These are phyloP conservation scores for Pseudoperonospora humuli DNA, from an alignment of 352 stramenopile species.

Conservation along the genomic window DNA sequence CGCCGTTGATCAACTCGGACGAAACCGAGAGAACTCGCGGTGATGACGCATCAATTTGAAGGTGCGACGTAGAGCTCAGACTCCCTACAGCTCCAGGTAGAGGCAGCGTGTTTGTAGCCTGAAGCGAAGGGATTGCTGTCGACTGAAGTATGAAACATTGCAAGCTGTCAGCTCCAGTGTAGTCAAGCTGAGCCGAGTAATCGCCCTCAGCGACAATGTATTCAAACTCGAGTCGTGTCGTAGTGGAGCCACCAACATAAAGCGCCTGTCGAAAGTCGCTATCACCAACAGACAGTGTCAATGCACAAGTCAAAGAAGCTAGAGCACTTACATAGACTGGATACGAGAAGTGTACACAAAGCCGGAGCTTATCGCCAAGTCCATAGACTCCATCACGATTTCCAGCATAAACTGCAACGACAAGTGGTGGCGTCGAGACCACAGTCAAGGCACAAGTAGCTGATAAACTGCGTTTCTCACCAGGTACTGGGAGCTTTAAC, in stretches of 20 bases:
- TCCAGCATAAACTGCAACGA: slow-evolving; percentile 22
- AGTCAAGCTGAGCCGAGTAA: slow-evolving; percentile 40
- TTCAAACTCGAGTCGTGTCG: slow-evolving; percentile 39
- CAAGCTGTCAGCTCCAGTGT: slow-evolving; percentile 32
- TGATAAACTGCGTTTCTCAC: slow-evolving; percentile 31
- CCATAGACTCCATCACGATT: slow-evolving; percentile 44
- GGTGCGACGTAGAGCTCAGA: slow-evolving; percentile 24
- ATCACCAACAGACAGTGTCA: slow-evolving; percentile 41
- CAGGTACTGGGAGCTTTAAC: slow-evolving; percentile 25
- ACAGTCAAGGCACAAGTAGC: slow-evolving; percentile 28
- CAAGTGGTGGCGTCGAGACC: slow-evolving; percentile 29
- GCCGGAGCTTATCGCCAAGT: slow-evolving; percentile 23
- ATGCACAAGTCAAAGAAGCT: slow-evolving; percentile 17
- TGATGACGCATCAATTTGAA: slow-evolving; percentile 39
- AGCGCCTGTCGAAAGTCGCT: slow-evolving; percentile 22
- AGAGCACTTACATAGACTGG: slow-evolving; percentile 29
- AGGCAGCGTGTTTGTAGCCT: slow-evolving; percentile 33
- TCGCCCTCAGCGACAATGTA: slow-evolving; percentile 47
- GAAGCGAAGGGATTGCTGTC: slow-evolving; percentile 35
- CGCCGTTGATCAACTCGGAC: slow-evolving; percentile 30
- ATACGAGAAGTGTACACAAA: slow-evolving; percentile 51
- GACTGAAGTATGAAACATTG: slow-evolving; percentile 41
- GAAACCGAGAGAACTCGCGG: slow-evolving; percentile 44
- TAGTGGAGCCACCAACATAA: slow-evolving; percentile 45
- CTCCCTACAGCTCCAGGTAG: slow-evolving; percentile 34